These are phyloP conservation scores for Diplocarpon rosae DNA, from an alignment of 2,329 filamentous ascomycete species.

Conservation along the genomic window DNA sequence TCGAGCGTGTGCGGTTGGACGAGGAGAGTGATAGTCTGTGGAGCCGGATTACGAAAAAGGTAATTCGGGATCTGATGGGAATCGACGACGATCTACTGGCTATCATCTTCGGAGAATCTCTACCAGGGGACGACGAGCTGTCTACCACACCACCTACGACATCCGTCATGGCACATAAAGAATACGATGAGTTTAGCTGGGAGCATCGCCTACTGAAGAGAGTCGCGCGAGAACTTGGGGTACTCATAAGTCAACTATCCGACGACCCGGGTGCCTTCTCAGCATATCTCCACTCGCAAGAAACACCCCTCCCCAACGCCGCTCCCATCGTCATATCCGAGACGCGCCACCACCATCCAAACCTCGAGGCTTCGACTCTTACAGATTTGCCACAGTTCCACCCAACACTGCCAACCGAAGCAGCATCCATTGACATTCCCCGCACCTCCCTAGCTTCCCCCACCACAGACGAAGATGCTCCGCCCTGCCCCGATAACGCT, in stretches of 20 bases:
- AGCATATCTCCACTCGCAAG: conserved; percentile 59
- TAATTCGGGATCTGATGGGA: conserved; percentile 82
- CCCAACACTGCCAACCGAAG: conserved; percentile 19
- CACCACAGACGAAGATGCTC: conserved; percentile 13
- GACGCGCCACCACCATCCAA: conserved; percentile 25
- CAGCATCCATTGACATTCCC: conserved; percentile 18
- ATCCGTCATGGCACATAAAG: conserved; percentile 4
- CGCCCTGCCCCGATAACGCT: conserved; percentile 14
- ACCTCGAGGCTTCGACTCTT: conserved; percentile 5
- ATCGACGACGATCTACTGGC: conserved; percentile 79
- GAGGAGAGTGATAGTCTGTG: conserved; percentile 59
- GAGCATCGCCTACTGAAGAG: conserved; percentile 70
- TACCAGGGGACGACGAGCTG: conserved; percentile 39
- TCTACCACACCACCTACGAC: conserved; percentile 23
- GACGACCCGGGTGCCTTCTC: conserved; percentile 84
- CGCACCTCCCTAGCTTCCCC: conserved; percentile 8
- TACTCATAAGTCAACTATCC: conserved; percentile 72
- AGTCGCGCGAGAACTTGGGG: conserved; percentile 76
- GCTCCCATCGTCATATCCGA: conserved; percentile 60
- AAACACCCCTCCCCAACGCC: conserved; percentile 62
- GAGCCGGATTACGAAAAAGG: conserved; percentile 70
- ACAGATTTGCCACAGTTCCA: conserved; percentile 18
- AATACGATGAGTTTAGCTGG: conserved; percentile 43
- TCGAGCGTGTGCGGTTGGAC: conserved; percentile 29
- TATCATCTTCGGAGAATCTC: conserved; percentile 73